Percentiles rank a stretch among this genome's conserved stretches.
Evolutionary conservation across 1,284 basidiomycete species (phyloP).

Genomic region (Ustilago vetiveriae): DNA sequence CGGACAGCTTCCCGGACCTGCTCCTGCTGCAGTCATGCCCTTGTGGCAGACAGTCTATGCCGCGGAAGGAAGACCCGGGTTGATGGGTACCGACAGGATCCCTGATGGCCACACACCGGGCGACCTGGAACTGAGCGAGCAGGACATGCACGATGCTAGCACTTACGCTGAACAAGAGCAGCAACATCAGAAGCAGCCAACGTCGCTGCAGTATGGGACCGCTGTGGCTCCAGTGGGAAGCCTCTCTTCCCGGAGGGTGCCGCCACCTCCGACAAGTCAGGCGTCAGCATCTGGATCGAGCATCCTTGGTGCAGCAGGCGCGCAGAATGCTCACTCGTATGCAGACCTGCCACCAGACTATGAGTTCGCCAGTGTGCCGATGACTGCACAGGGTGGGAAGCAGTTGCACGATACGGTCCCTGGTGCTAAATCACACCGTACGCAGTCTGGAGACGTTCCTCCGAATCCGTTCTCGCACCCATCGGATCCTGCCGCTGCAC

Average conservation of each 20-base stretch:
- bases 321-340: constrained; percentile 11
- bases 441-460: neutral
- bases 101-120: constrained; percentile 55
- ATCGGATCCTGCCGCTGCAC: constrained; percentile 7
- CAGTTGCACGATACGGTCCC: constrained; percentile 11
- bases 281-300: constrained; percentile 4
- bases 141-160: constrained; percentile 47
- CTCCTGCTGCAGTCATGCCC: constrained; percentile 44
- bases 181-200: constrained; percentile 14
- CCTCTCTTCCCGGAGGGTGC: constrained; percentile 13
- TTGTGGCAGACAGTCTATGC: constrained; percentile 63
- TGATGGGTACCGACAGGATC: constrained; percentile 57
- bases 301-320: neutral
- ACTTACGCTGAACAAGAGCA: constrained; percentile 27
- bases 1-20: constrained; percentile 41
- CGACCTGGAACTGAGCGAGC: constrained; percentile 49
- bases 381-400: constrained; percentile 36
- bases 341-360: constrained; percentile 46
- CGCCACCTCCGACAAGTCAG: constrained; percentile 1
- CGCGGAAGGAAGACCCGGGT: constrained; percentile 55
- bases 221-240: constrained; percentile 16
- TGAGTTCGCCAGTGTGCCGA: constrained; percentile 37
- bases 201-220: constrained; percentile 4
- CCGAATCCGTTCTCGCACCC: constrained; percentile 29
- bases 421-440: too few species aligned